Percentiles rank a stretch among this genome's conserved stretches.
phyloP scores from a whole-genome alignment of 495 filamentous ascomycete species.

The Talaromyces thailandensis region DNA sequence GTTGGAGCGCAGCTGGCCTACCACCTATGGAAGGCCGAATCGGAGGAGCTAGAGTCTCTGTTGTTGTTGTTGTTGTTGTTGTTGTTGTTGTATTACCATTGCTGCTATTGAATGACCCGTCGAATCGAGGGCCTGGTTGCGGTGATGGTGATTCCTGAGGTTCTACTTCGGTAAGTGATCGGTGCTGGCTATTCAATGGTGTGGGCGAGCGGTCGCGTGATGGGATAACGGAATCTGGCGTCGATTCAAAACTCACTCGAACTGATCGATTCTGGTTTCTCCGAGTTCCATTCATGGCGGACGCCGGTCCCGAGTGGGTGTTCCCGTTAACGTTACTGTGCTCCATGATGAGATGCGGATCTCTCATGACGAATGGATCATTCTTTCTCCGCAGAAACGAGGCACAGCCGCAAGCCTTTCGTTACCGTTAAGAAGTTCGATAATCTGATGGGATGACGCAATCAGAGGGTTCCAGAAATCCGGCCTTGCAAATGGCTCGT shows the following conservation, averaged over 20 bases:
- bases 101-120: slow-evolving; percentile 27
- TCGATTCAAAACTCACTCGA: slow-evolving; percentile 37
- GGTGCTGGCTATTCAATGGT: slow-evolving; percentile 26
- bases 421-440: too few relatives aligned
- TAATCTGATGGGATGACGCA: background rate
- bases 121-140: slow-evolving; percentile 16
- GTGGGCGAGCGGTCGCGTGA: slow-evolving; percentile 32
- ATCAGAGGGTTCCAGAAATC: background rate
- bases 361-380: slow-evolving; percentile 28
- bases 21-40: slow-evolving; percentile 23
- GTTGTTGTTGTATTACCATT: slow-evolving; percentile 16
- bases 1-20: slow-evolving; percentile 46
- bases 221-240: slow-evolving; percentile 33
- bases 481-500: background rate
- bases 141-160: slow-evolving; percentile 17
- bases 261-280: slow-evolving; percentile 28
- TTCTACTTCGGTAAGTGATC: slow-evolving; percentile 31
- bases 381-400: slow-evolving; percentile 16
- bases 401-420: background rate
- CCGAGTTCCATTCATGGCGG: slow-evolving; percentile 19
- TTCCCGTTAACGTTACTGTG: slow-evolving; percentile 16
- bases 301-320: slow-evolving; percentile 19
- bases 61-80: too few relatives aligned
- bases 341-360: slow-evolving; percentile 33
- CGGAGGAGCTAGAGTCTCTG: slow-evolving; percentile 18